These are phyloP conservation scores for Pseudomonodictys pantanalensis DNA, from an alignment of 495 filamentous ascomycete genomes.

Conservation along the genomic window DNA sequence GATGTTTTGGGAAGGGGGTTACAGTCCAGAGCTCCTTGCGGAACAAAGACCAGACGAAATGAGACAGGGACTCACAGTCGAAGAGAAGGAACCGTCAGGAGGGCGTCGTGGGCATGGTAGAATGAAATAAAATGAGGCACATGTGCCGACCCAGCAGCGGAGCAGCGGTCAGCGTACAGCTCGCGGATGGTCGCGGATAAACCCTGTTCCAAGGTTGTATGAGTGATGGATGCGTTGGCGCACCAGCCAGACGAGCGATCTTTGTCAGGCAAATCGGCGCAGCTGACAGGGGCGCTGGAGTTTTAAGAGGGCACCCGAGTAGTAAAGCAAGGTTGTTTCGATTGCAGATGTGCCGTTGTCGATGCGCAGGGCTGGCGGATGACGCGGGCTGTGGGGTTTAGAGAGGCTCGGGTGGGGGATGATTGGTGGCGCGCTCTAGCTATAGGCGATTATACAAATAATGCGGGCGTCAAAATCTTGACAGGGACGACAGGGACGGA, in stretches of 20 bases:
- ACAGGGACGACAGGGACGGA: too few species aligned
- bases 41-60: slow-evolving; percentile 28
- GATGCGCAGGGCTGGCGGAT: slow-evolving; percentile 18
- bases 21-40: slow-evolving; percentile 17
- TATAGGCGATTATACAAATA: background rate
- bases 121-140: slow-evolving; percentile 19
- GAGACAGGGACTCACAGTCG: slow-evolving; percentile 31
- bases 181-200: too few species aligned
- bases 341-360: slow-evolving; percentile 1
- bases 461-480: background rate
- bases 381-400: background rate
- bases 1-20: slow-evolving; percentile 29
- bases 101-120: slow-evolving; percentile 1
- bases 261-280: too few species aligned
- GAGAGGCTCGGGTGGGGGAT: background rate
- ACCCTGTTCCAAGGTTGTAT: too few species aligned
- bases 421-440: background rate
- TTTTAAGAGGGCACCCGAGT: slow-evolving; percentile 13
- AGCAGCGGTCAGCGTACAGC: slow-evolving; percentile 22
- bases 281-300: background rate
- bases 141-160: slow-evolving; percentile 17
- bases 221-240: slow-evolving; percentile 22
- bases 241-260: slow-evolving; percentile 9
- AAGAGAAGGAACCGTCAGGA: slow-evolving; percentile 4
- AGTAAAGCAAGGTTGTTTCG: slow-evolving; percentile 19